Evolutionary conservation across 129 eudicot genomes (phyloP).

Genomic region (Gnaphalium uliginosum): DNA sequence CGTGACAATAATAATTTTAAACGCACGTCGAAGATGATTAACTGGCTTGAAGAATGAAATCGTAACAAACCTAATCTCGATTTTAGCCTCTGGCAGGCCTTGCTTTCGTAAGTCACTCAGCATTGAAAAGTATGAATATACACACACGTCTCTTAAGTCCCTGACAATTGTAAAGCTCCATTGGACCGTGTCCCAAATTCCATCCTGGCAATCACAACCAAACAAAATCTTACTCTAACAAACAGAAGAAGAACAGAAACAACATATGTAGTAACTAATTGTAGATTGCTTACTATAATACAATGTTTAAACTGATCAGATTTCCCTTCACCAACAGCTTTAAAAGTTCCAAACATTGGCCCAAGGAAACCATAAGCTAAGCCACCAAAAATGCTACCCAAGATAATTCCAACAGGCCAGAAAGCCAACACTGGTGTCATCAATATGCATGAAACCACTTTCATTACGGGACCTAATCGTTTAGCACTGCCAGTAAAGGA

Average conservation of each 20-base stretch:
- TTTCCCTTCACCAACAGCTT: conserved; percentile 88
- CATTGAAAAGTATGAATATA: conserved; percentile 65
- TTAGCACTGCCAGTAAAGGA: conserved; percentile 62
- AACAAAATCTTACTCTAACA: conserved; percentile 6
- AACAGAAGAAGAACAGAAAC: conserved; percentile 2
- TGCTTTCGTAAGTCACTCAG: conserved; percentile 61
- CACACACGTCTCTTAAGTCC: conserved; percentile 71
- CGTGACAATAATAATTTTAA: background rate
- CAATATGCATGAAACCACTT: conserved; percentile 58
- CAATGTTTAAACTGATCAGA: conserved; percentile 64
- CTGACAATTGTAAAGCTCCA: conserved; percentile 68
- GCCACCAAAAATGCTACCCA: conserved; percentile 68
- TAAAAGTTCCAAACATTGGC: conserved; percentile 86
- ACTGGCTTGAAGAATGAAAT: conserved; percentile 5
- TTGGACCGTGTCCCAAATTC: conserved; percentile 70
- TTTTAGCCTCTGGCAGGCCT: conserved; percentile 53
- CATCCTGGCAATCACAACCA: conserved; percentile 52
- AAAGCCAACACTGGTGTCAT: conserved; percentile 41
- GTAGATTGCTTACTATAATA: conserved; percentile 45
- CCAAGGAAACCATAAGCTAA: conserved; percentile 84
- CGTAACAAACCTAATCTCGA: conserved; percentile 72
- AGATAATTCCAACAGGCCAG: conserved; percentile 63
- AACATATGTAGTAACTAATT: background rate
- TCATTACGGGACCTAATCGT: conserved; percentile 75
- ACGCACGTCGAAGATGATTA: background rate